Conservation (phyloP, 2,329 filamentous ascomycete species). For the Magnaporthiopsis poae region DNA sequence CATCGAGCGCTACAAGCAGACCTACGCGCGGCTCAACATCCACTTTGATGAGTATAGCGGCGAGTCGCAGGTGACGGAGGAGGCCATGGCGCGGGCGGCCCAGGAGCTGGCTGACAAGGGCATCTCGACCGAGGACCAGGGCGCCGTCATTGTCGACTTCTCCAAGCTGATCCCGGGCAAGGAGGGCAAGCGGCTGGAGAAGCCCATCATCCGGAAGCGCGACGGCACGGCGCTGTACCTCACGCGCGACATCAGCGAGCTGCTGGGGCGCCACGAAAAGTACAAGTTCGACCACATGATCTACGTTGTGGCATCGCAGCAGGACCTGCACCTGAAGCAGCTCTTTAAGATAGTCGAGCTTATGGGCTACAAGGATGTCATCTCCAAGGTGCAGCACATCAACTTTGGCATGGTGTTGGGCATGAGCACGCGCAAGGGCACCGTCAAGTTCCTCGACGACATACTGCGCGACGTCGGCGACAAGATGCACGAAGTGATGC, state of each 20-base stretch:
- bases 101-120: slow-evolving; percentile 53
- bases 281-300: slow-evolving; percentile 70
- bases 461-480: slow-evolving; percentile 74
- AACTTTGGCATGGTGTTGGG: slow-evolving; percentile 65
- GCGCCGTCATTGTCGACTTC: slow-evolving; percentile 64
- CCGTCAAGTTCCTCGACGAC: slow-evolving; percentile 64
- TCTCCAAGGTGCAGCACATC: slow-evolving; percentile 60
- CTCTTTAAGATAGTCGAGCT: slow-evolving; percentile 69
- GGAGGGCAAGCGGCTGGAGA: slow-evolving; percentile 58
- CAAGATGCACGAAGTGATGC: slow-evolving; percentile 97
- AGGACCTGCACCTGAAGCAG: slow-evolving; percentile 64
- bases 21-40: slow-evolving; percentile 62
- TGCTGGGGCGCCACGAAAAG: slow-evolving; percentile 51
- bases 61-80: slow-evolving; percentile 61
- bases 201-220: slow-evolving; percentile 61
- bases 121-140: slow-evolving; percentile 60
- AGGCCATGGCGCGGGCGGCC: slow-evolving; percentile 55
- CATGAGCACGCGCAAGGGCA: slow-evolving; percentile 63
- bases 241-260: slow-evolving; percentile 67
- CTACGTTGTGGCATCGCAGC: slow-evolving; percentile 64
- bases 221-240: slow-evolving; percentile 70
- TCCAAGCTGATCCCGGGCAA: slow-evolving; percentile 56
- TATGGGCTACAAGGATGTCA: slow-evolving; percentile 58
- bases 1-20: slow-evolving; percentile 56
- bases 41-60: slow-evolving; percentile 64